phyloP scores from a whole-genome alignment of 2,329 filamentous ascomycete species.

The Monosporascus sp. region DNA sequence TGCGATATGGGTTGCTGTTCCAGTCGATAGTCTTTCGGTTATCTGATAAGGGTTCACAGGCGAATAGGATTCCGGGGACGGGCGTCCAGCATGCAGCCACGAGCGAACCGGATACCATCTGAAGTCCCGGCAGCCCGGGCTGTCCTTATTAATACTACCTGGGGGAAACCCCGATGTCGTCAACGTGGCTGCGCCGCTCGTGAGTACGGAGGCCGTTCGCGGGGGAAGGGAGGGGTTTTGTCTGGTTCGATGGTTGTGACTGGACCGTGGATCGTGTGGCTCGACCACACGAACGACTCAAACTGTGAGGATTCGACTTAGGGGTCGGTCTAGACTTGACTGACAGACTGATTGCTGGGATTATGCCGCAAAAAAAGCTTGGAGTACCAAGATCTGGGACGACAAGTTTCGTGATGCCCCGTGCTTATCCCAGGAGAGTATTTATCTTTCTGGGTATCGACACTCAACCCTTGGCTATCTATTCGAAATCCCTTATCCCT shows the following conservation, averaged over 20 bases:
- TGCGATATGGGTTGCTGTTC: slow-evolving; percentile 3
- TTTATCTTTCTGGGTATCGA: too few relatives aligned
- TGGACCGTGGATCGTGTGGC: background rate
- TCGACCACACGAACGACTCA: background rate
- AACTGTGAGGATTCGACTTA: background rate
- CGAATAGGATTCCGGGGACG: slow-evolving; percentile 20
- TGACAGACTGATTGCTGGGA: background rate
- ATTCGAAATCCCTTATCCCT: too few relatives aligned
- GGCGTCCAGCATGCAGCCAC: slow-evolving; percentile 15
- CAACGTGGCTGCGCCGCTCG: background rate
- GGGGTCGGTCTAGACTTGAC: background rate
- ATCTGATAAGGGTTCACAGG: slow-evolving; percentile 21
- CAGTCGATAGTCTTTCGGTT: slow-evolving; percentile 21
- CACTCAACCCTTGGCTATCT: too few relatives aligned
- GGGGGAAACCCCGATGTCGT: background rate
- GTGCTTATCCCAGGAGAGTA: too few relatives aligned
- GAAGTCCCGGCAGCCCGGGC: slow-evolving; percentile 4
- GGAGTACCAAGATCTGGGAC: too few relatives aligned
- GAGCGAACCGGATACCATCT: slow-evolving; percentile 13
- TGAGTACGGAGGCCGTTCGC: background rate
- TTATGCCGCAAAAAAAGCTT: too few relatives aligned
- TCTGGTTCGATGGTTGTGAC: background rate
- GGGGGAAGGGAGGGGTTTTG: background rate
- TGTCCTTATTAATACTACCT: background rate
- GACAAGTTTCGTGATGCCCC: too few relatives aligned